Evolutionary conservation across 306 rosid genomes (phyloP).

Genomic region (Gynostemma pentaphyllum): DNA sequence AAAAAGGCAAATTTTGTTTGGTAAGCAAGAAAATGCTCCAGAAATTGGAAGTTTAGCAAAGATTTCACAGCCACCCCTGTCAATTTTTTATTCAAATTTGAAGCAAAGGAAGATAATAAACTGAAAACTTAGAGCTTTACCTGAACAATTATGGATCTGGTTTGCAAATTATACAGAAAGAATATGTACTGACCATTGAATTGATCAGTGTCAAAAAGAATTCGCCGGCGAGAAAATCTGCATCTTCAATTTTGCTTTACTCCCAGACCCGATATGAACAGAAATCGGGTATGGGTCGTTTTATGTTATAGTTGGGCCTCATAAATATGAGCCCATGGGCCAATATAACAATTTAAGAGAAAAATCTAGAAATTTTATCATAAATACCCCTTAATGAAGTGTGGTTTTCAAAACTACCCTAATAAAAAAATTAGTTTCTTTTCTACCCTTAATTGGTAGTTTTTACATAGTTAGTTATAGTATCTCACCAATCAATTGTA

Average conservation of each 20-base stretch:
- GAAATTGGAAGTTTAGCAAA: background rate
- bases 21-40: background rate
- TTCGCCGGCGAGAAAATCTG: background rate
- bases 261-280: background rate
- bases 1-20: background rate
- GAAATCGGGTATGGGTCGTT: background rate
- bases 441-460: too few species aligned
- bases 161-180: background rate
- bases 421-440: too few species aligned
- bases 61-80: background rate
- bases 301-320: too few species aligned
- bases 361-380: too few species aligned
- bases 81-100: background rate
- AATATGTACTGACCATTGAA: background rate
- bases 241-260: background rate
- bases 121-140: background rate
- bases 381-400: too few species aligned
- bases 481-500: too few species aligned
- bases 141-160: background rate
- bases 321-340: too few species aligned
- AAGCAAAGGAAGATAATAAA: background rate
- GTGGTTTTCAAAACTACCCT: too few species aligned
- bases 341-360: too few species aligned
- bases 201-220: background rate
- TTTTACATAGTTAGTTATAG: too few species aligned